Percentiles rank a stretch among this genome's conserved stretches.
Conservation (phyloP, 2,329 filamentous ascomycete species). For the Cytospora mali region DNA sequence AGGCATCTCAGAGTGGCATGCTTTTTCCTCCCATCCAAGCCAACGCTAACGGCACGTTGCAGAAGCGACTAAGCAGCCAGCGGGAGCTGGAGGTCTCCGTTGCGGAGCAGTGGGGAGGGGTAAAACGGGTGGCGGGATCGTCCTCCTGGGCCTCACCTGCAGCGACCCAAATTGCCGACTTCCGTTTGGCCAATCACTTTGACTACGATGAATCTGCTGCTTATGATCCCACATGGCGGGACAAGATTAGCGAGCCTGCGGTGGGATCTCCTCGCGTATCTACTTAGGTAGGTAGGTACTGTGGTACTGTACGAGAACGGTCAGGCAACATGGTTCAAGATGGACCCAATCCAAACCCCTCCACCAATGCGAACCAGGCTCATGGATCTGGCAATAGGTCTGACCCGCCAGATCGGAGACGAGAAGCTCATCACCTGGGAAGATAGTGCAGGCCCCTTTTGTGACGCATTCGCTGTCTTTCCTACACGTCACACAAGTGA, state of each 20-base stretch:
- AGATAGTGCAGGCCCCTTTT: slow-evolving; percentile 4
- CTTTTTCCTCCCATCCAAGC: slow-evolving; percentile 15
- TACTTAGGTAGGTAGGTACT: too few relatives aligned
- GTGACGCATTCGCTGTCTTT: slow-evolving; percentile 8
- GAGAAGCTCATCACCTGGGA: slow-evolving; percentile 12
- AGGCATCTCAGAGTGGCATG: slow-evolving; percentile 6
- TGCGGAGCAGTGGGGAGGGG: slow-evolving; percentile 15
- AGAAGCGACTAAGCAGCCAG: slow-evolving; percentile 22
- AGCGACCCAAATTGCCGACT: slow-evolving; percentile 10
- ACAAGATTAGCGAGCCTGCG: slow-evolving; percentile 27
- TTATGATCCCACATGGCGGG: slow-evolving; percentile 16
- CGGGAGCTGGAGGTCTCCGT: slow-evolving; percentile 11
- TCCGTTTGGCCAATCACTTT: slow-evolving; percentile 14
- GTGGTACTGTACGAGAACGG: slow-evolving; percentile 5
- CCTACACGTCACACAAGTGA: slow-evolving; percentile 24
- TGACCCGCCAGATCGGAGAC: slow-evolving; percentile 24
- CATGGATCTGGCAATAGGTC: background rate
- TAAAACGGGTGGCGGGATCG: slow-evolving; percentile 19
- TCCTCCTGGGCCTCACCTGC: slow-evolving; percentile 13
- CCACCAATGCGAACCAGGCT: background rate
- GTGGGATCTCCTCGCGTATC: slow-evolving; percentile 16
- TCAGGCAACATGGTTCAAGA: slow-evolving; percentile 5
- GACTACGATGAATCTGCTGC: slow-evolving; percentile 8
- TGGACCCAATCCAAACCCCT: background rate
- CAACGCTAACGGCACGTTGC: slow-evolving; percentile 27